Base-by-base conservation (phyloP, 2,329 filamentous ascomycete species). In the Arachnopeziza araneosa region DNA sequence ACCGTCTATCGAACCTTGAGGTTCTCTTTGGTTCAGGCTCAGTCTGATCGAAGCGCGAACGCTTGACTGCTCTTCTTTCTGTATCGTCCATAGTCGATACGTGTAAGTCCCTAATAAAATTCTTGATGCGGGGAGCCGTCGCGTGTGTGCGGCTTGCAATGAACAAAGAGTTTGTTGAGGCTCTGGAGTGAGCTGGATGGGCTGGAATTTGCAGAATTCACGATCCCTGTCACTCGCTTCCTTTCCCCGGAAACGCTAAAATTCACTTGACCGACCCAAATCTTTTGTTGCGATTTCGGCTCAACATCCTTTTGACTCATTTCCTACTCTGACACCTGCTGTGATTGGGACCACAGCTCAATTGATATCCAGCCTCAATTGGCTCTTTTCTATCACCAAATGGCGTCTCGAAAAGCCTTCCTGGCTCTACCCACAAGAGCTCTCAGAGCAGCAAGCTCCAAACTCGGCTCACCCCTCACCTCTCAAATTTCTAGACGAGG, bases 11-110 rank as follows among this genome's bases (percentile, higher is more conserved):
- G 75, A 96, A 97, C 73, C 93, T 85, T 55, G 92, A 96, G 51
- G 83, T 72, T 68, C 86, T 82, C 70, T 87, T 88, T 60, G 89
- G 85, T 71, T 95, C 91, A 6, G 90, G 86, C 73, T 93, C 91
- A 53, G 87, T 95, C 75, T 96, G 91, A 73, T 98, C 93, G 76
- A 98, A 97, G 75, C 93, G 91, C 71, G 92, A 96, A 64, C 92
- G 89, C 80, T 96, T 96, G 62, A 80, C 79, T 62, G 79, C 80
- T 63, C 86, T 85, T 72, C 87, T 84, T 68, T 93, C 89, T 64
- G 88, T 82, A 70, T 95, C 91, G 67, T 89, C 85, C 91, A 96
- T 92, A 44, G 12, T 44, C 17, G 12, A 44, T 19, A 44, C 36
- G 36, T 44, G 36, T n/a, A n/a, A 44, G 36, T 44, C 17, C 17